A percentile compares a stretch with the other conserved stretches of the same genome.
Conservation (phyloP, 192 early-diverging fungal species). For the Backusella liffmaniae region DNA sequence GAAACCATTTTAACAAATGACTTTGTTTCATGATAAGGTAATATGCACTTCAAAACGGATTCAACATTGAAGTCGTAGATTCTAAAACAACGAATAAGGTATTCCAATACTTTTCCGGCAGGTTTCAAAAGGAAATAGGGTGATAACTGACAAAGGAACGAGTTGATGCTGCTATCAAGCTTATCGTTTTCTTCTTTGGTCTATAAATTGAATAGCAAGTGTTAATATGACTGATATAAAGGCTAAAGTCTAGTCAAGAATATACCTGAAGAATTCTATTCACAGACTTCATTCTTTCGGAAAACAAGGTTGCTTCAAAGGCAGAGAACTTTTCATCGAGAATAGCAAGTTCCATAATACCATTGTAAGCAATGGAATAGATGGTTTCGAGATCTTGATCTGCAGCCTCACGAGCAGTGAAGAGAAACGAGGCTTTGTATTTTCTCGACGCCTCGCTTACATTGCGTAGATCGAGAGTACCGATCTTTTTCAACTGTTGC, state of each 20-base stretch:
- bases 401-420: constrained; percentile 78
- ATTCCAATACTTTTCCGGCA: constrained; percentile 89
- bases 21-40: constrained; percentile 94
- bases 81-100: constrained; percentile 83
- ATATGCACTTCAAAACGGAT: constrained; percentile 66
- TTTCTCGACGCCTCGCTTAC: constrained; percentile 55
- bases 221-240: neutral
- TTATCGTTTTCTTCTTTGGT: constrained; percentile 76
- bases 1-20: constrained; percentile 82
- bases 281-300: constrained; percentile 71
- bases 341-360: constrained; percentile 70
- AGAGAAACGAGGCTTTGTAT: constrained; percentile 77
- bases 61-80: constrained; percentile 90
- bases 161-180: constrained; percentile 72
- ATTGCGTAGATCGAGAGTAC: constrained; percentile 57
- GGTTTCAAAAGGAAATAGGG: constrained; percentile 84
- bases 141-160: constrained; percentile 76
- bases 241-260: neutral
- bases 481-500: constrained; percentile 63
- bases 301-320: constrained; percentile 78
- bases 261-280: constrained; percentile 74
- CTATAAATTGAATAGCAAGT: constrained; percentile 34
- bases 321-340: constrained; percentile 61
- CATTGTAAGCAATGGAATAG: constrained; percentile 78
- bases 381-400: constrained; percentile 88